A percentile compares a stretch with the other conserved stretches of the same genome.
Evolutionary conservation across 1,139 yeast genomes (phyloP).

Genomic region (Geotrichum europaeum): DNA sequence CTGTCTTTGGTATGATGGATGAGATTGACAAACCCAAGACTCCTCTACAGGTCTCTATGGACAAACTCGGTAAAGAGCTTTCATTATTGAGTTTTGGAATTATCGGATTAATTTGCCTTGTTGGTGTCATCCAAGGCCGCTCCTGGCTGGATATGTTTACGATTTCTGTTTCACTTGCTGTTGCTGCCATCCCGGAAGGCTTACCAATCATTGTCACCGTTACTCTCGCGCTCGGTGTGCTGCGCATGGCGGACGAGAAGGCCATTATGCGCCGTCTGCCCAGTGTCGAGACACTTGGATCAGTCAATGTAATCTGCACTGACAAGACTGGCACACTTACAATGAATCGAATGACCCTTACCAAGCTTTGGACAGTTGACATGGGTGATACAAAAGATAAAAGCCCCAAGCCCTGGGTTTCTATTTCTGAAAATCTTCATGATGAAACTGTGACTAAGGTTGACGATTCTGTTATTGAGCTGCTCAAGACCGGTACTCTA

Average conservation of each 20-base stretch:
- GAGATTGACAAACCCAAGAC: conserved; percentile 93
- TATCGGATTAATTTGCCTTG: conserved; percentile 77
- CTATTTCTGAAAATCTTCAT: conserved; percentile 18
- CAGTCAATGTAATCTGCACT: conserved; percentile 89
- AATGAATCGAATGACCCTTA: conserved; percentile 89
- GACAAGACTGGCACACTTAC: conserved; percentile 97
- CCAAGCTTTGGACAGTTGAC: conserved; percentile 75
- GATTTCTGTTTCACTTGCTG: conserved; percentile 91
- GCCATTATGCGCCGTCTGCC: conserved; percentile 93
- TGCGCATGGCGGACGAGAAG: conserved; percentile 88
- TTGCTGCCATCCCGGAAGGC: conserved; percentile 98
- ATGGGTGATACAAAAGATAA: conserved; percentile 44
- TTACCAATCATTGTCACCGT: conserved; percentile 95
- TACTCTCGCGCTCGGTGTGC: conserved; percentile 87
- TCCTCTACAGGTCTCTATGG: conserved; percentile 92
- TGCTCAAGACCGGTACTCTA: conserved; percentile 63
- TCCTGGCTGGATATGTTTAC: conserved; percentile 96
- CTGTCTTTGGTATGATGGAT: conserved; percentile 86
- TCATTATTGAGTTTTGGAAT: conserved; percentile 75
- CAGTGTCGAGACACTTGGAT: conserved; percentile 90
- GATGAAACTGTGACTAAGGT: conserved; percentile 17
- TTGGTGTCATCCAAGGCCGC: conserved; percentile 86
- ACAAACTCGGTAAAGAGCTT: conserved; percentile 82
- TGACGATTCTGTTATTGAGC: conserved; percentile 25
- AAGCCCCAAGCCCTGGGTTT: conserved; percentile 23